phyloP scores from a whole-genome alignment of 345 rosid species.

The Ricinus communis region DNA sequence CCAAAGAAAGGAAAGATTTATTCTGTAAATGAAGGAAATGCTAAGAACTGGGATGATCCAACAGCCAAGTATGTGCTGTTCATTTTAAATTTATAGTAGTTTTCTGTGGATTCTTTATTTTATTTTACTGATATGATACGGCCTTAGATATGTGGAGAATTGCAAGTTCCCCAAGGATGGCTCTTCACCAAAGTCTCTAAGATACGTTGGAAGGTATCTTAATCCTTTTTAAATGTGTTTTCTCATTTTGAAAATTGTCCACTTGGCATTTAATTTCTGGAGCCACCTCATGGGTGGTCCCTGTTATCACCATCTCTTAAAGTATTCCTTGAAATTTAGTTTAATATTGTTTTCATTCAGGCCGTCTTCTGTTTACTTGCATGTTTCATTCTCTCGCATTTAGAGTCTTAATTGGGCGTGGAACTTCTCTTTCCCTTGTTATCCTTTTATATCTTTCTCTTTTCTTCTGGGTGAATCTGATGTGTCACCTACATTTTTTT shows the following conservation, averaged over 20 bases:
- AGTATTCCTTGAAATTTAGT: no score
- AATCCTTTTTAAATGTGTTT: no score
- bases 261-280: not conserved
- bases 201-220: slow-evolving; percentile 96
- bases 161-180: slow-evolving; percentile 97
- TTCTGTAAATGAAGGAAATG: slow-evolving; percentile 98
- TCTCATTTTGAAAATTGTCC: no score
- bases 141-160: slow-evolving; percentile 74
- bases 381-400: not conserved
- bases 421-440: not conserved
- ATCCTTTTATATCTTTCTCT: not conserved
- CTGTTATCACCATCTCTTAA: not conserved
- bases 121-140: slow-evolving; percentile 7
- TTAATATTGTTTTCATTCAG: not conserved
- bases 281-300: not conserved
- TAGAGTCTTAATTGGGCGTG: not conserved
- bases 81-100: not conserved
- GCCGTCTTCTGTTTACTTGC: not conserved
- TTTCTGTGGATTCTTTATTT: slow-evolving; percentile 11
- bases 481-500: not conserved
- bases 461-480: not conserved
- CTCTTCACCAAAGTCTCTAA: slow-evolving; percentile 76
- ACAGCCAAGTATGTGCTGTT: slow-evolving; percentile 65
- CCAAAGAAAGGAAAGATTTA: slow-evolving; percentile 92
- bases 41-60: slow-evolving; percentile 93